Evolutionary conservation across 2,329 filamentous ascomycete genomes (phyloP), one percentile per base, ranked within the genome.

Genomic region (Fusarium annulatum): DNA sequence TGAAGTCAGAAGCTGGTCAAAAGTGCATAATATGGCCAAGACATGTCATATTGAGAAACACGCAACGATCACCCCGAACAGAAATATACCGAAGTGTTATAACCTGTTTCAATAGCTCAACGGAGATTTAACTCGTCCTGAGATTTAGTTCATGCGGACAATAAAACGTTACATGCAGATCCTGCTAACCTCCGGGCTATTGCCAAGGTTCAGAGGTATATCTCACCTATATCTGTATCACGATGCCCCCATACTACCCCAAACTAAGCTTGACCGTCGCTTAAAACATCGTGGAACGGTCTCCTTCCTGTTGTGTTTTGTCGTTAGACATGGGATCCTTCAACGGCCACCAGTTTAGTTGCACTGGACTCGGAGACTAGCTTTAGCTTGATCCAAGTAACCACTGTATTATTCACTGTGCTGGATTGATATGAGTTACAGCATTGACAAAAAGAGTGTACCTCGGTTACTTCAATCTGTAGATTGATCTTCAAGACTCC

Each of bases 381-480:
- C 19, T 7, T 42, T 56, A 42, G 52, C 51, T 39, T 38, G 18
- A 21, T 16, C 28, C 34, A 39, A 57, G 33, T 42, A 4, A 34
- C 7, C 16, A 23, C 16, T 18, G 28, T 34, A 34, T 34, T n/a
- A n/a, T 19, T 19, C 2, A 53, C 51, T 15, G 19, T 41, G 30
- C 38, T 9, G 14, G 19, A 21, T 11, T 33, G 51, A 36, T 21
- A 26, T 53, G 19, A 9, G 51, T 53, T n/a, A 21, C 30, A 9
- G 46, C 3, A 38, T 53, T 21, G 39, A 39, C 15, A 52, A 43
- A 55, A n/a, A 18, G 26, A 23, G 14, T 55, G n/a, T 19, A 26
- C 62, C 26, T 64, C 58, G 62, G 58, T 53, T 43, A n/a, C n/a
- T n/a, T n/a, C 15, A 28, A 60, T 11, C 34, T 21, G 60, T 34